Evolutionary conservation across 148 eudicot species (phyloP).

Genomic region (Amaranthus cruentus): DNA sequence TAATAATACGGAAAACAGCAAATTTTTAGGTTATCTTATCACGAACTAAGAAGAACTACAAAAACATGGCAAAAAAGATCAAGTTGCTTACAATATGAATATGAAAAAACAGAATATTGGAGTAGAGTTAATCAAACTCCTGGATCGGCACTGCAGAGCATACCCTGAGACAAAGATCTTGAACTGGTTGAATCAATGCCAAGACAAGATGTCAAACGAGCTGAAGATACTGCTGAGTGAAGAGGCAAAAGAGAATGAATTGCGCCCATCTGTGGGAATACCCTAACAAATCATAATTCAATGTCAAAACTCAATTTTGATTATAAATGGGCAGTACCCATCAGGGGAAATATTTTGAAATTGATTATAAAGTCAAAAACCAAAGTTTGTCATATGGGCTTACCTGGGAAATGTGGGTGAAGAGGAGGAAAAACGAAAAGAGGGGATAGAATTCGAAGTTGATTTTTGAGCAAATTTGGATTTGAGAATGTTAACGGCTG

Average conservation of each 20-base stretch:
- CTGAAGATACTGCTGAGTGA: constrained; percentile 73
- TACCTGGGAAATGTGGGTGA: constrained; percentile 44
- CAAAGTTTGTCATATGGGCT: constrained; percentile 2
- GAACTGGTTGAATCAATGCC: constrained; percentile 69
- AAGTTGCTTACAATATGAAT: constrained; percentile 37
- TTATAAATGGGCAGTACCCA: background rate
- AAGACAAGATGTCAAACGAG: constrained; percentile 79
- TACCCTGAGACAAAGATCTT: constrained; percentile 95
- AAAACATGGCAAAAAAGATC: constrained; percentile 23
- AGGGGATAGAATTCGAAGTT: constrained; percentile 31
- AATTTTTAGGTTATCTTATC: background rate
- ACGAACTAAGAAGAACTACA: constrained; percentile 3
- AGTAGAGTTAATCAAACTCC: constrained; percentile 74
- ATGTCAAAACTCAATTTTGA: constrained; percentile 8
- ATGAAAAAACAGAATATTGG: constrained; percentile 22
- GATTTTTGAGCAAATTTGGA: constrained; percentile 40
- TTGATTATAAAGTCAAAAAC: background rate
- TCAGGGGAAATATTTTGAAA: background rate
- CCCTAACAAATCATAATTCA: constrained; percentile 42
- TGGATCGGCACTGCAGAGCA: constrained; percentile 91
- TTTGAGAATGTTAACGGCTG: constrained; percentile 54
- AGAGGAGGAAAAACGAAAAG: constrained; percentile 33
- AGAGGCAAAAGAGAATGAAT: constrained; percentile 80
- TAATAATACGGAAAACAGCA: background rate
- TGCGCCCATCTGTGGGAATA: constrained; percentile 59